Percentiles rank a stretch among this genome's conserved stretches.
phyloP scores from a whole-genome alignment of 352 stramenopile genomes.

The Phytophthora vignae region DNA sequence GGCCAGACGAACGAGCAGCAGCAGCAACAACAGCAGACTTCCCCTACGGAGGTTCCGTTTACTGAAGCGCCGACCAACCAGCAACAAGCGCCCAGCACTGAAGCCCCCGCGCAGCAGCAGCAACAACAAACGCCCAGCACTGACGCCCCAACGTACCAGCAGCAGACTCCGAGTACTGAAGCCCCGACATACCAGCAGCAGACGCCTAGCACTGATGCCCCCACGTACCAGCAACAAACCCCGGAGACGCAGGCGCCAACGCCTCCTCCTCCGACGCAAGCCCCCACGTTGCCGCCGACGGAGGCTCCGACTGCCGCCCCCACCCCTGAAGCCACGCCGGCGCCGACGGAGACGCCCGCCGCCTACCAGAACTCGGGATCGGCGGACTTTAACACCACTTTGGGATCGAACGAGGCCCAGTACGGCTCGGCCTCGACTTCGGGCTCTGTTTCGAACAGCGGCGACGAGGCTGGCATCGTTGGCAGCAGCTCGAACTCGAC shows the following conservation, averaged over 20 bases:
- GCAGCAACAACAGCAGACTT: slow-evolving; percentile 12
- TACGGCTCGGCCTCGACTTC: slow-evolving; percentile 19
- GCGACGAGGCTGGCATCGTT: slow-evolving; percentile 10
- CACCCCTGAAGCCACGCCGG: slow-evolving; percentile 16
- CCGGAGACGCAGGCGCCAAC: not conserved
- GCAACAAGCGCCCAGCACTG: not conserved
- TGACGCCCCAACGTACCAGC: slow-evolving; percentile 6
- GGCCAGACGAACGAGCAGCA: slow-evolving; percentile 6
- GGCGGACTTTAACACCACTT: slow-evolving; percentile 23
- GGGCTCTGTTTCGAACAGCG: slow-evolving; percentile 10
- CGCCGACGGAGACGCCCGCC: slow-evolving; percentile 25
- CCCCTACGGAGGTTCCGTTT: not conserved
- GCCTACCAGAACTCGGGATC: slow-evolving; percentile 30
- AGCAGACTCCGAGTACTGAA: slow-evolving; percentile 1
- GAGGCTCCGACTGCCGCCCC: slow-evolving; percentile 9
- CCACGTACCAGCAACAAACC: not conserved
- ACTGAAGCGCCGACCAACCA: not conserved
- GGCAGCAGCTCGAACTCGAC: slow-evolving; percentile 11
- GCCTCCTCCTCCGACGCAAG: not conserved
- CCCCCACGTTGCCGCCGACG: slow-evolving; percentile 7
- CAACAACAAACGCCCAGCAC: slow-evolving; percentile 9
- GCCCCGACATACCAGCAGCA: slow-evolving; percentile 2
- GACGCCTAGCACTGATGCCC: slow-evolving; percentile 3
- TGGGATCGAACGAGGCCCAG: slow-evolving; percentile 8
- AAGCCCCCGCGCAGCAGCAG: not conserved